A percentile compares a stretch with the other conserved stretches of the same genome.
phyloP scores from a whole-genome alignment of 805 yeast genomes.

The Kuraishia ogatae region DNA sequence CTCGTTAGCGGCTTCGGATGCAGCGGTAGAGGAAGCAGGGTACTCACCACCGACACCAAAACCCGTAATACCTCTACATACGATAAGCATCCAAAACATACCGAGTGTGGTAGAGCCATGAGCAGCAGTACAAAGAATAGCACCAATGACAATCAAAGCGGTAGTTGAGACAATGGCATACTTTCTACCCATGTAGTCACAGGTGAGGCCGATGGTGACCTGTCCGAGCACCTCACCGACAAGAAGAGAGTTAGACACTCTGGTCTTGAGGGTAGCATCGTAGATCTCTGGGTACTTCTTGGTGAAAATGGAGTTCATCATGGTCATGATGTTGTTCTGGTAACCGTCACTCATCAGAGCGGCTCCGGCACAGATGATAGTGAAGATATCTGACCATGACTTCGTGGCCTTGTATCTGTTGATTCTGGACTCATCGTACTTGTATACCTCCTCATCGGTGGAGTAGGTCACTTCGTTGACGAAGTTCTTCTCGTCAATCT shows the following conservation, averaged over 20 bases:
- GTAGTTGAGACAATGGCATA: constrained; percentile 65
- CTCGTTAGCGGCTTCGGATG: constrained; percentile 70
- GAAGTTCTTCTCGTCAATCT: not conserved
- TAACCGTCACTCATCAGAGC: constrained; percentile 75
- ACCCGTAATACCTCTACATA: constrained; percentile 70
- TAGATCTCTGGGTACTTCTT: constrained; percentile 33
- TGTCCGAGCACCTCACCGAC: constrained; percentile 69
- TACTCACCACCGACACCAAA: constrained; percentile 77
- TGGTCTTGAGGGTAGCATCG: constrained; percentile 40
- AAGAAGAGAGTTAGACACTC: constrained; percentile 60
- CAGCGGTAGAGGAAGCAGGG: constrained; percentile 59
- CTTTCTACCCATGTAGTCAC: constrained; percentile 63
- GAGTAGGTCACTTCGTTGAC: not conserved
- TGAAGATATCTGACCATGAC: constrained; percentile 25
- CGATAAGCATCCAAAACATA: constrained; percentile 70
- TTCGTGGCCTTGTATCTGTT: constrained; percentile 15
- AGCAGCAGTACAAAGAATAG: constrained; percentile 60
- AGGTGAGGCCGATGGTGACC: constrained; percentile 52
- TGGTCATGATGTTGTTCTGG: constrained; percentile 67
- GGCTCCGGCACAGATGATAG: constrained; percentile 61
- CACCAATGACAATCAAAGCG: constrained; percentile 50
- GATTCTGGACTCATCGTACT: constrained; percentile 4
- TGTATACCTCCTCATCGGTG: not conserved
- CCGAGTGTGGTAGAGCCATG: constrained; percentile 51
- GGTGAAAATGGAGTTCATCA: constrained; percentile 52